phyloP scores from a whole-genome alignment of 768 basidiomycete genomes.

The Termitomyces sp. region DNA sequence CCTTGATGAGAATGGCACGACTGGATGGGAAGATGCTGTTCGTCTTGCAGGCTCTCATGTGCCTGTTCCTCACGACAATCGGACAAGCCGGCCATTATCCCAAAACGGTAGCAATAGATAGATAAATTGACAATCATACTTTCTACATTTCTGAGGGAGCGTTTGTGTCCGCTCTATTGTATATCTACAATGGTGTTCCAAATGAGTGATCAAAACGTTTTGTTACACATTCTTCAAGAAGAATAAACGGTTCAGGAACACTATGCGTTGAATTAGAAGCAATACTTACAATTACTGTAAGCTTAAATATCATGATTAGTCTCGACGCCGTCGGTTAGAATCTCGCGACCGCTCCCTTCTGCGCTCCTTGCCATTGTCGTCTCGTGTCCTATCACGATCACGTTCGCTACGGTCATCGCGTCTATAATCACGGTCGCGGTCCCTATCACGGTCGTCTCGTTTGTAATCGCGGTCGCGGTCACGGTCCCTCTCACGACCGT shows the following conservation, averaged over 20 bases:
- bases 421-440: constrained; percentile 4
- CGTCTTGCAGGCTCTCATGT: constrained; percentile 3
- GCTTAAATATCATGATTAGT: not conserved
- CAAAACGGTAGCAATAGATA: not conserved
- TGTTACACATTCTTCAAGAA: not conserved
- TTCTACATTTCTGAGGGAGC: not conserved
- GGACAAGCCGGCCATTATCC: not conserved
- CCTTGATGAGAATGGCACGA: not conserved
- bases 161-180: not conserved
- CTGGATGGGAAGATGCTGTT: constrained; percentile 9
- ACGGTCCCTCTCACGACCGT: constrained; percentile 6
- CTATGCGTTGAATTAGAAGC: not conserved
- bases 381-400: constrained; percentile 22
- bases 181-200: not conserved
- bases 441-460: constrained; percentile 4
- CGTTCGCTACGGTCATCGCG: constrained; percentile 7
- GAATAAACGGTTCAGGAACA: not conserved
- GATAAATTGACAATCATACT: not conserved
- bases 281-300: not conserved
- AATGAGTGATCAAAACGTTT: not conserved
- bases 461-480: constrained; percentile 6
- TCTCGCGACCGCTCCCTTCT: constrained; percentile 25
- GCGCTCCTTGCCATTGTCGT: constrained; percentile 25
- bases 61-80: constrained; percentile 3
- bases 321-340: constrained; percentile 15